These are phyloP conservation scores for Oxyria digyna DNA, from an alignment of 148 eudicot species.

Conservation along the genomic window DNA sequence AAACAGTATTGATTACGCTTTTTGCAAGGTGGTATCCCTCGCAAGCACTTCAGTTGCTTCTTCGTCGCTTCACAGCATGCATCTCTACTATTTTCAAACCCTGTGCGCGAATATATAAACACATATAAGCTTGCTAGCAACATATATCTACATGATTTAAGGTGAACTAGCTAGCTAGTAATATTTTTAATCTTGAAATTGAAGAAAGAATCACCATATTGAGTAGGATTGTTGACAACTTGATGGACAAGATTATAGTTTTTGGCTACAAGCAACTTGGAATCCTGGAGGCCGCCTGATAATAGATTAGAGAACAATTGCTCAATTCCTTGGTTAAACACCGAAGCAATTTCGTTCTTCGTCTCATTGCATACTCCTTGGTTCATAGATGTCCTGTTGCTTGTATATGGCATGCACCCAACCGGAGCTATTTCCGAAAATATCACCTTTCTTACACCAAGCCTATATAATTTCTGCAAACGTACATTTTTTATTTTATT, in stretches of 20 bases:
- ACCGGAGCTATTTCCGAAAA: conserved; percentile 52
- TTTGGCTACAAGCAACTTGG: conserved; percentile 29
- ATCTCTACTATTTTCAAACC: background rate
- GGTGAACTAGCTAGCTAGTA: too few species aligned
- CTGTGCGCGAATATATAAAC: background rate
- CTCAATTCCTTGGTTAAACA: conserved; percentile 33
- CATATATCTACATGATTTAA: background rate
- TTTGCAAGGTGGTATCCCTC: background rate
- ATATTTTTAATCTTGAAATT: too few species aligned
- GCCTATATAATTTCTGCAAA: conserved; percentile 23
- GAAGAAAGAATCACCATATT: conserved; percentile 54
- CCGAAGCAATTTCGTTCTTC: conserved; percentile 20
- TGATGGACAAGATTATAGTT: conserved; percentile 34
- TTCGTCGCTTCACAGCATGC: background rate
- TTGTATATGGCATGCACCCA: conserved; percentile 51
- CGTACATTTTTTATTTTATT: too few species aligned
- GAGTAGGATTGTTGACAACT: conserved; percentile 30
- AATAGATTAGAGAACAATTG: conserved; percentile 28
- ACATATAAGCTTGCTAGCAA: background rate
- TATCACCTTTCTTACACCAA: conserved; percentile 51
- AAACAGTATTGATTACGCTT: background rate
- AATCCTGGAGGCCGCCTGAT: conserved; percentile 28
- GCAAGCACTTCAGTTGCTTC: background rate
- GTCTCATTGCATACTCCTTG: conserved; percentile 37
- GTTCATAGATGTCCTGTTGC: conserved; percentile 12